Base-by-base conservation (phyloP, 2,329 filamentous ascomycete species). In the Cladophialophora immunda region DNA sequence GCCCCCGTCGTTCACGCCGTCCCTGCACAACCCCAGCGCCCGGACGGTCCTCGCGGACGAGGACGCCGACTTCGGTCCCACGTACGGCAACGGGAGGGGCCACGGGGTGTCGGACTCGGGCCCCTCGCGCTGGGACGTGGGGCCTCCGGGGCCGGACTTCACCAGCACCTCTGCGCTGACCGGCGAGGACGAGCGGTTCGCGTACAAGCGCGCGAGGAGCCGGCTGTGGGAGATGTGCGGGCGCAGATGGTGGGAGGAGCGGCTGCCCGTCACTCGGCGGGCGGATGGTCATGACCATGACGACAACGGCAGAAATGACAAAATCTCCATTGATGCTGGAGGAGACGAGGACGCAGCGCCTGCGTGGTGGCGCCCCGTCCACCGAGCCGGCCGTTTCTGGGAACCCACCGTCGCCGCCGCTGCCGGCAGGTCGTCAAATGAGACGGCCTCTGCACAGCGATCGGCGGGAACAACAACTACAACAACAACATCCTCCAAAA, bases 191-290 rank as follows among this genome's bases (percentile, higher is more conserved):
- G 92, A 94, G 77, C 83, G 87, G 13, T 95, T 95, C 75, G 92
- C 92, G 0, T 94, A 93, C 72, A 92, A 92, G 77, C 84, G 92
- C 27, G 92, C 92, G 1, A 84, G 87, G 52, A 92, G 89, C 70
- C 82, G 92, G n/a, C 80, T 95, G 2, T 95, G 91, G 92, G 91
- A 95, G 79, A 87, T 95, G 75, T 94, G 91, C 76, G 87, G 90
- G 19, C 83, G 82, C 41, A 81, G 85, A 68, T 94, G 92, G 92
- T 92, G 92, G 80, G 83, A 84, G 2, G 80, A 90, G 55, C 81
- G 68, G 4, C 15, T 62, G 17, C 30, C 64, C n/a, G 29, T 25
- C 5, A n/a, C 22, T 22, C 25, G 22, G 7, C 22, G 52, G 4
- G 36, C 6, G 19, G 13, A 47, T 59, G 32, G 11, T 36, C n/a